phyloP scores from a whole-genome alignment of 495 filamentous ascomycete genomes.

The Hypoxylon trugodes region DNA sequence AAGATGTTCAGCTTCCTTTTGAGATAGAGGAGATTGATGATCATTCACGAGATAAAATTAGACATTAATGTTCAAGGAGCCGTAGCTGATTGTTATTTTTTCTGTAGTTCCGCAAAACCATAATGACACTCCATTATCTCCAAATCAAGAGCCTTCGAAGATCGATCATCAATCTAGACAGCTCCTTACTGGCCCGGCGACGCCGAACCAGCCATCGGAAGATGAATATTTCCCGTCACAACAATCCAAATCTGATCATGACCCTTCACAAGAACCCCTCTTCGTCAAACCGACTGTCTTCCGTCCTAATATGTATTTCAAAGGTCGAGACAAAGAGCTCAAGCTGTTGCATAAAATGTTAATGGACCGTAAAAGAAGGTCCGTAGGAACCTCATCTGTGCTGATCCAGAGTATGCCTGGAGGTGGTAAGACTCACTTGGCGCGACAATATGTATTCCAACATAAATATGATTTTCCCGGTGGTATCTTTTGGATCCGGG shows the following conservation, averaged over 20 bases:
- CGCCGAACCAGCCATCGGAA: conserved; percentile 37
- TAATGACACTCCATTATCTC: conserved; percentile 50
- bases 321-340: conserved; percentile 76
- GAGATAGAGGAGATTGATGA: conserved; percentile 46
- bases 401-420: conserved; percentile 79
- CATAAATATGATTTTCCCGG: conserved; percentile 72
- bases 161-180: conserved; percentile 45
- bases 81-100: conserved; percentile 44
- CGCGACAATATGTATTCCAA: conserved; percentile 78
- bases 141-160: conserved; percentile 39
- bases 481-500: conserved; percentile 83
- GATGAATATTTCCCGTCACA: conserved; percentile 44
- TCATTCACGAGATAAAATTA: conserved; percentile 29
- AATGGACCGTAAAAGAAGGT: conserved; percentile 67
- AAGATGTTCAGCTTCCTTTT: conserved; percentile 42
- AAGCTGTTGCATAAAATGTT: conserved; percentile 72
- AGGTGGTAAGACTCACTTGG: conserved; percentile 83
- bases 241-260: conserved; percentile 40
- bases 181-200: conserved; percentile 34
- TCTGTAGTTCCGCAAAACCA: conserved; percentile 47
- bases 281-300: conserved; percentile 80
- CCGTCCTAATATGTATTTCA: conserved; percentile 79
- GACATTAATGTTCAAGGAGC: conserved; percentile 43
- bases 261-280: conserved; percentile 47
- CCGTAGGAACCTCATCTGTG: conserved; percentile 71